A percentile compares a stretch with the other conserved stretches of the same genome.
Conservation (phyloP, 331 rosid genomes). For the Erythrophleum ivorense region DNA sequence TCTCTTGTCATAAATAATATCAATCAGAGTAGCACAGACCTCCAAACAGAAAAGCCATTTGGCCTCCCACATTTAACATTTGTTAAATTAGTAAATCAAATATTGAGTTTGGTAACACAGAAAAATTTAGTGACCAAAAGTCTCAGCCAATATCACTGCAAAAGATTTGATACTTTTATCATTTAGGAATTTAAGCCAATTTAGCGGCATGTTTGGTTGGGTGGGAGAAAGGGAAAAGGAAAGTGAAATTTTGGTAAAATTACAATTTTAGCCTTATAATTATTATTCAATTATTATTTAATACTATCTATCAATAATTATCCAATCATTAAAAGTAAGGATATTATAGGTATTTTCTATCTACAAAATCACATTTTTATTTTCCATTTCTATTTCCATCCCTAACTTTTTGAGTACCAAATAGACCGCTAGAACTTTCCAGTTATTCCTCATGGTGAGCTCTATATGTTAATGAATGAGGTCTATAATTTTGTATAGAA, state of each 20-base stretch:
- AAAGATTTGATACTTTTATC: background rate
- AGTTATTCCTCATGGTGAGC: background rate
- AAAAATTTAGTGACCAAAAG: background rate
- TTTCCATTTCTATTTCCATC: too few relatives aligned
- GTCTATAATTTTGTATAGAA: background rate
- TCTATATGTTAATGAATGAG: background rate
- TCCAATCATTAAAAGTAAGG: too few relatives aligned
- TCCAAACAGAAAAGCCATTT: constrained; percentile 18
- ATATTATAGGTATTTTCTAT: too few relatives aligned
- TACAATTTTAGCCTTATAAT: too few relatives aligned
- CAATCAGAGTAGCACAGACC: background rate
- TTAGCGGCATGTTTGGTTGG: too few relatives aligned
- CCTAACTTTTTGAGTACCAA: too few relatives aligned
- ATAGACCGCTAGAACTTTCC: background rate
- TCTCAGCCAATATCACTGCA: constrained; percentile 9
- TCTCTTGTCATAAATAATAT: constrained; percentile 10
- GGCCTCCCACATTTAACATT: constrained; percentile 4
- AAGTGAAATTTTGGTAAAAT: too few relatives aligned
- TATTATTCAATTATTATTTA: too few relatives aligned
- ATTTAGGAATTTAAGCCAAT: background rate
- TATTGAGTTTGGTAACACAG: background rate
- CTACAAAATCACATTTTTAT: too few relatives aligned
- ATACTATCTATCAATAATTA: too few relatives aligned
- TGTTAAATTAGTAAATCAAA: constrained; percentile 1
- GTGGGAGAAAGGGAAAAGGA: too few relatives aligned